Base-by-base conservation (phyloP, 139 green algal genomes). In the Axilococcus clingmanii region DNA sequence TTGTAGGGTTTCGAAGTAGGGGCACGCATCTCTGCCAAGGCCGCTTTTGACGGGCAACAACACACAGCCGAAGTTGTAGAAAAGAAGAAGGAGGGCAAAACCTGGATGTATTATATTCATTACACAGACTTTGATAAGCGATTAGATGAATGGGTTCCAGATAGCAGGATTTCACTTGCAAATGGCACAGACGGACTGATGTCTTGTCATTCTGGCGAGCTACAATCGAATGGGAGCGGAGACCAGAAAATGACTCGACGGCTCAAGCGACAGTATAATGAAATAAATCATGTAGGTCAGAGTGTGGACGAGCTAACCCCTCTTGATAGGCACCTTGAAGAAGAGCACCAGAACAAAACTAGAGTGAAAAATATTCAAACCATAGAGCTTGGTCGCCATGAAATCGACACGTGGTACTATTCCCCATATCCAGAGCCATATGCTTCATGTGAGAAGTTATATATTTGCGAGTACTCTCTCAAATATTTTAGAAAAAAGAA, bases 401-500 rank as follows among this genome's bases (percentile, higher is more conserved):
- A 80, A 38, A 60, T 86, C 35, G 75, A 84, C 52, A 80, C 75
- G 2, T 81, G 70, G 74, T 84, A 83, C 40, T 82, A 72, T 55
- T 81, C 74, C 5, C 77, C 75, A 35, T 83, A 77, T 62, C 76
- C 76, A 3, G 74, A 79, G 32, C 68, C 73, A 3, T 77, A 77
- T 63, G 42, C 35, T 30, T 48, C 32, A 25, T 52, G 69, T 44
- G 54, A 82, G 44, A 88, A 89, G 78, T 79, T 96, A 42, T 93
- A 89, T 66, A 58, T 94, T 16, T 95, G 88, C 69, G 84, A 95
- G 67, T 94, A 80, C 69, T 87, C 69, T 43, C 66, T 88, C 63
- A 71, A 87, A 53, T 88, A 84, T 55, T 77, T 83, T 24, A 54
- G 61, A 23, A 81, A 77, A 58, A 56, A 69, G 24, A 78, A 76